Evolutionary conservation across 495 filamentous ascomycete genomes (phyloP).

Genomic region (Aspergillus hancockii): DNA sequence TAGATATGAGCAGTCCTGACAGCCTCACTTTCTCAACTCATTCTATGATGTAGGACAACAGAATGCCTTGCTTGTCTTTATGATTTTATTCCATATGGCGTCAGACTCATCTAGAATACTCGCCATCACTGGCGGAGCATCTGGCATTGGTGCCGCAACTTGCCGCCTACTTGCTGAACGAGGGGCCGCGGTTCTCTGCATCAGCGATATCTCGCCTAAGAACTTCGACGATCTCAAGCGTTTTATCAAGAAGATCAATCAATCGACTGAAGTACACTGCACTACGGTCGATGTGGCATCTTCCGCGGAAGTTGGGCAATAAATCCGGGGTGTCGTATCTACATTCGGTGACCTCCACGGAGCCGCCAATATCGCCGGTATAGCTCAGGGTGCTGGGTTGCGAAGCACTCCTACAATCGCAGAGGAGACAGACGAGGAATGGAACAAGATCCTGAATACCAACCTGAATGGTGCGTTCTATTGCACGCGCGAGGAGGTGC

Average conservation of each 20-base stretch:
- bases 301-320: neutral
- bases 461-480: slow-evolving; percentile 17
- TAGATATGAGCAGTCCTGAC: too few species aligned
- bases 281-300: slow-evolving; percentile 10
- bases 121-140: slow-evolving; percentile 16
- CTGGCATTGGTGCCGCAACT: slow-evolving; percentile 16
- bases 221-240: neutral
- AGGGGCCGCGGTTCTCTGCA: slow-evolving; percentile 4
- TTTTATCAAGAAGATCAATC: slow-evolving; percentile 10
- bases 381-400: slow-evolving; percentile 3
- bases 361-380: slow-evolving; percentile 13
- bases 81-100: too few species aligned
- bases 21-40: too few species aligned
- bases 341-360: slow-evolving; percentile 15
- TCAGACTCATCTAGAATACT: neutral
- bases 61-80: too few species aligned
- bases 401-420: neutral
- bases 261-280: slow-evolving; percentile 10
- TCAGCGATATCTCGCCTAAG: neutral
- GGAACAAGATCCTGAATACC: slow-evolving; percentile 5
- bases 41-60: too few species aligned
- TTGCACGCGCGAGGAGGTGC: neutral
- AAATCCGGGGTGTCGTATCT: neutral
- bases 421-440: slow-evolving; percentile 13
- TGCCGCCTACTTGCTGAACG: slow-evolving; percentile 3